phyloP scores from a whole-genome alignment of 306 rosid species.

The Arachis stenosperma region DNA sequence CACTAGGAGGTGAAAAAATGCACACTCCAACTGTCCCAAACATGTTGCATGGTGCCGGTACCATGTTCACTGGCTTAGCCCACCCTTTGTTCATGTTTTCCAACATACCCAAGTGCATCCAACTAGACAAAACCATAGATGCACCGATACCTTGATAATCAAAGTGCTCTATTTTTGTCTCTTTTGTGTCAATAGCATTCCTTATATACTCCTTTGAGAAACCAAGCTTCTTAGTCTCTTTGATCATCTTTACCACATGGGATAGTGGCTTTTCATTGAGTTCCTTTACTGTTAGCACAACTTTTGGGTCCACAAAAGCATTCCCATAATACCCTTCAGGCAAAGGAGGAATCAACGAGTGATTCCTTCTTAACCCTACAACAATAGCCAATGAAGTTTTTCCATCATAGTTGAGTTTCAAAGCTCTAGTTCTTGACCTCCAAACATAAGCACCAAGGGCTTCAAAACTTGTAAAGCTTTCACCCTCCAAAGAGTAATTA shows the following conservation, averaged over 20 bases:
- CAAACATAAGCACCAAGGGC: slow-evolving; percentile 48
- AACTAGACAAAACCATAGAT: slow-evolving; percentile 34
- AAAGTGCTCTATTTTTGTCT: background rate
- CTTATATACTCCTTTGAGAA: slow-evolving; percentile 14
- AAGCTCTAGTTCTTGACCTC: slow-evolving; percentile 48
- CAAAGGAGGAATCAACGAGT: slow-evolving; percentile 41
- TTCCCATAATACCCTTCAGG: slow-evolving; percentile 55
- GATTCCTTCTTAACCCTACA: slow-evolving; percentile 29
- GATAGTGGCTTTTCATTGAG: slow-evolving; percentile 38
- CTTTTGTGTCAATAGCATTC: background rate
- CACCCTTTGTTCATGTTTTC: slow-evolving; percentile 44
- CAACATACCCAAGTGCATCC: slow-evolving; percentile 45
- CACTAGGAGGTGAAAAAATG: slow-evolving; percentile 37
- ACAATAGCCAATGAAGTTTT: slow-evolving; percentile 24
- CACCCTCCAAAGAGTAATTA: background rate
- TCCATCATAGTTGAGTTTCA: slow-evolving; percentile 33
- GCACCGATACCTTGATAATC: slow-evolving; percentile 28
- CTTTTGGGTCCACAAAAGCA: slow-evolving; percentile 12
- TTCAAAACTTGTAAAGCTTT: slow-evolving; percentile 39
- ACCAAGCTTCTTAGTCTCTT: slow-evolving; percentile 25
- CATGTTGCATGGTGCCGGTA: slow-evolving; percentile 35
- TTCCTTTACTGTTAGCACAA: slow-evolving; percentile 41
- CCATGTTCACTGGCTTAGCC: slow-evolving; percentile 23
- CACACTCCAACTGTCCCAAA: slow-evolving; percentile 37
- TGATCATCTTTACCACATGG: slow-evolving; percentile 41